phyloP scores from a whole-genome alignment of 2,329 filamentous ascomycete species.

The Talaromyces sp. region DNA sequence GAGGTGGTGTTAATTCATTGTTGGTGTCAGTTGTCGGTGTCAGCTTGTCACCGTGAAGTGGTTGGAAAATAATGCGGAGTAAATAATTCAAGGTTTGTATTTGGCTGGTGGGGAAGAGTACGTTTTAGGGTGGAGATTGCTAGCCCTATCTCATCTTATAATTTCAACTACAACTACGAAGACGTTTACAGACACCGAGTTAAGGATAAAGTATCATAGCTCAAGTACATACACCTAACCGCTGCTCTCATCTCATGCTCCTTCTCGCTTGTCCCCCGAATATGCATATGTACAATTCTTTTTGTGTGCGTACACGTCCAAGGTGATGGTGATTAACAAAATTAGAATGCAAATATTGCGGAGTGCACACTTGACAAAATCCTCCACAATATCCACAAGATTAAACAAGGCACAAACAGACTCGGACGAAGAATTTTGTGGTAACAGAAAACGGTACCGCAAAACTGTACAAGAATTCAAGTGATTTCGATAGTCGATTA shows the following conservation, averaged over 20 bases:
- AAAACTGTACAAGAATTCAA: conserved; percentile 17
- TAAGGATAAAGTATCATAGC: conserved; percentile 9
- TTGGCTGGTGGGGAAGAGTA: neutral
- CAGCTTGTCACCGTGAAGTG: too few relatives aligned
- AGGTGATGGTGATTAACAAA: neutral
- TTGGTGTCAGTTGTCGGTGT: neutral
- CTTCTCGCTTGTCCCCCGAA: neutral
- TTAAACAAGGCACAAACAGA: conserved; percentile 11
- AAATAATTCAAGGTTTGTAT: neutral
- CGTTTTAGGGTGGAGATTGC: neutral
- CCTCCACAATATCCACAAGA: conserved; percentile 3
- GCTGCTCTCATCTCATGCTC: neutral
- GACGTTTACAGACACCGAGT: neutral
- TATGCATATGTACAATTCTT: conserved; percentile 10
- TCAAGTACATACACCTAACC: conserved; percentile 1
- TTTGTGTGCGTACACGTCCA: conserved; percentile 6
- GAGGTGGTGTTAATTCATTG: neutral
- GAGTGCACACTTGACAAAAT: conserved; percentile 5
- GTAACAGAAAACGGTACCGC: conserved; percentile 5
- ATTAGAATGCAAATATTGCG: neutral
- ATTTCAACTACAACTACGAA: neutral
- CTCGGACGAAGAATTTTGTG: neutral
- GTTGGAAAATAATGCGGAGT: conserved; percentile 1
- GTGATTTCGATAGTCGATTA: conserved; percentile 12
- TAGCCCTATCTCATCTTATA: neutral